These are phyloP conservation scores for Pseudogymnoascus sp. DNA, from an alignment of 2,329 filamentous ascomycete genomes.

Conservation along the genomic window DNA sequence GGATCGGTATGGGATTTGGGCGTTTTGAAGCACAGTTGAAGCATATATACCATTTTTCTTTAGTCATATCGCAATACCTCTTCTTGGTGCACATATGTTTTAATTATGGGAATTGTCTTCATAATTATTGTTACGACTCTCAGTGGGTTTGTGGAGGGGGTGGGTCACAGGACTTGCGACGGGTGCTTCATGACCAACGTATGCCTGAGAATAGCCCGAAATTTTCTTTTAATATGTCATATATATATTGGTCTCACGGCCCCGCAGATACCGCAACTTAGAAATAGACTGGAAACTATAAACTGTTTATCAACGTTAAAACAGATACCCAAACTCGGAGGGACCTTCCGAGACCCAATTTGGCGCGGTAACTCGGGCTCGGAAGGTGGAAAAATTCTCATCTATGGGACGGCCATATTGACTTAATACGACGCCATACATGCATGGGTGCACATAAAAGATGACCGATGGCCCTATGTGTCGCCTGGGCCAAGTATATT, in stretches of 20 bases:
- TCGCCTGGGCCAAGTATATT: neutral
- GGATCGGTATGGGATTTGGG: neutral
- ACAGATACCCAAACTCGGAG: neutral
- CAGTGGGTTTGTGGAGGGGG: neutral
- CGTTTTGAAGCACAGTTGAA: neutral
- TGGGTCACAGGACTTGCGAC: neutral
- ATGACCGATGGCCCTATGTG: neutral
- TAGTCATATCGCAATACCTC: neutral
- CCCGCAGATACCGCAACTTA: neutral
- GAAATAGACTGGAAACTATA: neutral
- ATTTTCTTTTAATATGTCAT: neutral
- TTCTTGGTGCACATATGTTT: neutral
- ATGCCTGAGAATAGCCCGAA: neutral
- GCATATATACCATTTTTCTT: neutral
- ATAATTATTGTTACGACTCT: neutral
- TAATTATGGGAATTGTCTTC: neutral
- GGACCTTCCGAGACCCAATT: neutral
- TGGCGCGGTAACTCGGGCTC: neutral
- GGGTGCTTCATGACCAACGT: neutral
- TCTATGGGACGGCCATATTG: neutral
- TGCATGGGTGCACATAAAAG: neutral
- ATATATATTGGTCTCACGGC: neutral
- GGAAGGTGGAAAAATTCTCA: neutral
- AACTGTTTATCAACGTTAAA: neutral
- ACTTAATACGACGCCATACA: neutral